Conservation (phyloP, 2,329 filamentous ascomycete genomes). For the Pseudocercospora crystallina region DNA sequence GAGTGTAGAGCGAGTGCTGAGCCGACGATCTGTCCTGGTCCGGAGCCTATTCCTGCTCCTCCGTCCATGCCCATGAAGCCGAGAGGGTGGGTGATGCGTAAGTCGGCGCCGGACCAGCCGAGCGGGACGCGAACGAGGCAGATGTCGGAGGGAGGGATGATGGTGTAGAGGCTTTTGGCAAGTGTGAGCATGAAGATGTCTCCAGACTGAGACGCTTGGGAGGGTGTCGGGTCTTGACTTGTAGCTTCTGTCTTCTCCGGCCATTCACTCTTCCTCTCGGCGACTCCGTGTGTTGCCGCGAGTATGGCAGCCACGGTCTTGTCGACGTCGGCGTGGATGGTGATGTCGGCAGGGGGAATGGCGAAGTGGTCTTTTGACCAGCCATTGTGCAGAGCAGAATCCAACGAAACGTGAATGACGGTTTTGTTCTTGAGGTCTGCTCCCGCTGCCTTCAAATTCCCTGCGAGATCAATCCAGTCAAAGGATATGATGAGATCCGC, state of each 20-base stretch:
- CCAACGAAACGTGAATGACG: conserved; percentile 17
- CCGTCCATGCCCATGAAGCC: conserved; percentile 25
- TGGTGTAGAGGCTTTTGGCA: conserved; percentile 14
- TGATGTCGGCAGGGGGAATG: conserved; percentile 16
- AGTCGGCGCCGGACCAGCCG: conserved; percentile 16
- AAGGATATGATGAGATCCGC: conserved; percentile 24
- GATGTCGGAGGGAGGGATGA: conserved; percentile 13
- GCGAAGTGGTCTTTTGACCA: conserved; percentile 25
- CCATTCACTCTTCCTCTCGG: conserved; percentile 5
- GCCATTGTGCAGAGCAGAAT: conserved; percentile 22
- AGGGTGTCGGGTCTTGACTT: background rate
- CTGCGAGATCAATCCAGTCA: conserved; percentile 24
- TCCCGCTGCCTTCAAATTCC: conserved; percentile 16
- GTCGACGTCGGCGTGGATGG: conserved; percentile 18
- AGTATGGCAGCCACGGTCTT: conserved; percentile 14
- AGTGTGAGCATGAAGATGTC: conserved; percentile 22
- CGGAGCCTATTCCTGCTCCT: conserved; percentile 19
- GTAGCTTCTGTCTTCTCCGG: background rate
- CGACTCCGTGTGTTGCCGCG: conserved; percentile 7
- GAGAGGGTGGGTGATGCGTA: conserved; percentile 15
- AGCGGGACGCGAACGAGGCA: conserved; percentile 23
- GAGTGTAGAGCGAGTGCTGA: conserved; percentile 17
- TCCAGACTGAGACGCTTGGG: background rate
- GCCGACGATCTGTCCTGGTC: conserved; percentile 22
- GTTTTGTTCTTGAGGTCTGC: conserved; percentile 3